phyloP scores from a whole-genome alignment of 306 rosid species.

The Dalbergia cochinchinensis region DNA sequence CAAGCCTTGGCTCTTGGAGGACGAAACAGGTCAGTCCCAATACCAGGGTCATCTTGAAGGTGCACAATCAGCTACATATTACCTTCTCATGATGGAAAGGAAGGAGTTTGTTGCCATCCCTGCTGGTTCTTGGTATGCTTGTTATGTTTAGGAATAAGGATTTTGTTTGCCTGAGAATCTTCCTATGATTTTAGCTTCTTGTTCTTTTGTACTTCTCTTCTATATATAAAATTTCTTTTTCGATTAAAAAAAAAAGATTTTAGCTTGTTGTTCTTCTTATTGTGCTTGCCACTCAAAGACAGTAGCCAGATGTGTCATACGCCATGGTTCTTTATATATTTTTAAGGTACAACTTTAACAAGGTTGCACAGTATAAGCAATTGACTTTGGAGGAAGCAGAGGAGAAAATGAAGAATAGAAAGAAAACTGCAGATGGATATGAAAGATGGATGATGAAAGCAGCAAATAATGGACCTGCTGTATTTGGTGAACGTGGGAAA shows the following conservation, averaged over 20 bases:
- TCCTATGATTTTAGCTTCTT: not conserved
- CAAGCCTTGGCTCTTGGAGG: conserved; percentile 92
- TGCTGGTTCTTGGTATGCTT: conserved; percentile 87
- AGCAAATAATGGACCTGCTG: conserved; percentile 79
- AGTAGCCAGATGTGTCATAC: conserved; percentile 2
- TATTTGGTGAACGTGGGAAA: conserved; percentile 71
- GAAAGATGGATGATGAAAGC: conserved; percentile 97
- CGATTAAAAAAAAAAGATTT: too few relatives aligned
- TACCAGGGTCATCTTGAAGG: conserved; percentile 85
- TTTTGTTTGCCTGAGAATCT: not conserved
- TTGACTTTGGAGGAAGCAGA: conserved; percentile 93
- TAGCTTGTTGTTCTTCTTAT: not conserved
- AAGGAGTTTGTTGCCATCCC: conserved; percentile 93
- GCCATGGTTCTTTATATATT: conserved; percentile 2
- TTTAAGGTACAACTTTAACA: conserved; percentile 83
- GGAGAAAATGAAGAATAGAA: conserved; percentile 83
- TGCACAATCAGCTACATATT: conserved; percentile 84
- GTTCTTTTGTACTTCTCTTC: not conserved
- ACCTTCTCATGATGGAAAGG: conserved; percentile 76
- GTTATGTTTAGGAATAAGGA: not conserved
- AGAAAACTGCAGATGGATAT: conserved; percentile 89
- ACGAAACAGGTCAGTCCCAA: conserved; percentile 86
- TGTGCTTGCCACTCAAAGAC: not conserved
- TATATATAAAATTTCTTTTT: not conserved
- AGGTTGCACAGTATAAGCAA: conserved; percentile 84